A percentile compares a stretch with the other conserved stretches of the same genome.
These are phyloP conservation scores for Wolfiporia cocos DNA, from an alignment of 1,284 basidiomycete genomes.

Conservation along the genomic window DNA sequence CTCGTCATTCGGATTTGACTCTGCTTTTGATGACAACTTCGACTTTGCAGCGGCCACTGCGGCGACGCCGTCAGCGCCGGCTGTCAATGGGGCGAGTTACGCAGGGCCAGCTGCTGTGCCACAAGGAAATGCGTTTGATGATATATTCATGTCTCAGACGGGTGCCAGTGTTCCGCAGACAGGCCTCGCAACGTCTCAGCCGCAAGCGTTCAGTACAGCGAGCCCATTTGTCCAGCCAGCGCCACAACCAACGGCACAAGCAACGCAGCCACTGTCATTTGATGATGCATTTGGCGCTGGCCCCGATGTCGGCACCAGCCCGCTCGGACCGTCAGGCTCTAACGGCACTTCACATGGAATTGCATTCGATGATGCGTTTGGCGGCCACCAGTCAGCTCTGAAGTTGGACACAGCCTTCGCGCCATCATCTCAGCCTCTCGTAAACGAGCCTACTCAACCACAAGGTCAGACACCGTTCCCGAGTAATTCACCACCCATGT, in stretches of 20 bases:
- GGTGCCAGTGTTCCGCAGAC: slow-evolving; percentile 20
- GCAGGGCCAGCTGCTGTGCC: slow-evolving; percentile 13
- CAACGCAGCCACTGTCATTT: slow-evolving; percentile 34
- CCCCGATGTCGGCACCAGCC: slow-evolving; percentile 3
- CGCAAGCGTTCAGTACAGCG: slow-evolving; percentile 2
- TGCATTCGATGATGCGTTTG: slow-evolving; percentile 58
- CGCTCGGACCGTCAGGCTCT: slow-evolving; percentile 8
- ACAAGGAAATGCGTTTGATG: slow-evolving; percentile 17
- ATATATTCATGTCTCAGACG: slow-evolving; percentile 15
- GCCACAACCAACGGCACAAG: slow-evolving; percentile 1
- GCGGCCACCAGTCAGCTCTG: slow-evolving; percentile 38
- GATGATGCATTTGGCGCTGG: slow-evolving; percentile 43
- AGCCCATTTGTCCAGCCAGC: slow-evolving; percentile 9
- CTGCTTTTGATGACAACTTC: slow-evolving; percentile 83
- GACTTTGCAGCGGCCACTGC: slow-evolving; percentile 63
- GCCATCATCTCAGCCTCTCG: background rate
- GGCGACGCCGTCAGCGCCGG: slow-evolving; percentile 12
- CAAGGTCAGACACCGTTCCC: slow-evolving; percentile 26
- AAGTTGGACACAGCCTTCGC: slow-evolving; percentile 32
- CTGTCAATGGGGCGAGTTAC: slow-evolving; percentile 8
- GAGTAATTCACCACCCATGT: slow-evolving; percentile 29
- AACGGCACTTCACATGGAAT: slow-evolving; percentile 23
- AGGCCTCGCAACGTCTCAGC: slow-evolving; percentile 13
- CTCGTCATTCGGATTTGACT: slow-evolving; percentile 66
- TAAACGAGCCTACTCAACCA: slow-evolving; percentile 25